Percentiles rank a stretch among this genome's conserved stretches.
Evolutionary conservation across 1,284 basidiomycete genomes (phyloP).

Genomic region (Moesziomyces globuligerus): DNA sequence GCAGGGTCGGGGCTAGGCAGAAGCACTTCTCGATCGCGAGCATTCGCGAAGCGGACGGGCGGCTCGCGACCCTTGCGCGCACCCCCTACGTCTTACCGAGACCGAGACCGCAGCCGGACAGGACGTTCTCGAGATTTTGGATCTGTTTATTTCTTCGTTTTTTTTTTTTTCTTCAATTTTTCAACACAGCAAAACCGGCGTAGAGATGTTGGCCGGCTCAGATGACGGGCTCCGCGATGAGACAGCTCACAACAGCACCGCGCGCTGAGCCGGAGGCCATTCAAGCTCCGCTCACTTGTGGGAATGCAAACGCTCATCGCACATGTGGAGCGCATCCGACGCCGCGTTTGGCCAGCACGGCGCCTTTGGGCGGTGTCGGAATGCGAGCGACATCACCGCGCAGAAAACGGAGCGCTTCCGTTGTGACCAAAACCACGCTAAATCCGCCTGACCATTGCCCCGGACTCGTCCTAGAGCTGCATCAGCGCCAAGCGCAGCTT

Average conservation of each 20-base stretch:
- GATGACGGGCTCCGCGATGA: neutral
- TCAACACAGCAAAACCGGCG: no score
- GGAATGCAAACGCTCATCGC: neutral
- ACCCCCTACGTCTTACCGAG: neutral
- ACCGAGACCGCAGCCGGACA: conserved; percentile 5
- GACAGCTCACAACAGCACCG: no score
- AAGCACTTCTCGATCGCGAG: conserved; percentile 35
- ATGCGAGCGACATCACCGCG: conserved; percentile 16
- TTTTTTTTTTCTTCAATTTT: neutral
- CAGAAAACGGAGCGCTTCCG: conserved; percentile 17
- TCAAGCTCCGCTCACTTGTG: neutral
- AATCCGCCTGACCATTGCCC: no score
- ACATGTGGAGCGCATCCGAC: neutral
- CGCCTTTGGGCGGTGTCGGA: conserved; percentile 13
- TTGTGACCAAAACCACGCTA: neutral
- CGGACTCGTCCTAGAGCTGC: no score
- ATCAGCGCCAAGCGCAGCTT: no score
- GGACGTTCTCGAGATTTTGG: neutral
- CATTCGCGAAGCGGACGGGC: conserved; percentile 2
- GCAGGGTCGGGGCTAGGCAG: no score
- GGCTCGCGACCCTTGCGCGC: conserved; percentile 9
- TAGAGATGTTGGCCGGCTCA: neutral
- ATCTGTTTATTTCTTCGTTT: neutral
- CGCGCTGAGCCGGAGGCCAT: neutral
- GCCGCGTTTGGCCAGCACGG: neutral